Evolutionary conservation across 768 basidiomycete genomes (phyloP), one percentile per base, ranked within the genome.

Genomic region (Candolleomyces eurysporus): DNA sequence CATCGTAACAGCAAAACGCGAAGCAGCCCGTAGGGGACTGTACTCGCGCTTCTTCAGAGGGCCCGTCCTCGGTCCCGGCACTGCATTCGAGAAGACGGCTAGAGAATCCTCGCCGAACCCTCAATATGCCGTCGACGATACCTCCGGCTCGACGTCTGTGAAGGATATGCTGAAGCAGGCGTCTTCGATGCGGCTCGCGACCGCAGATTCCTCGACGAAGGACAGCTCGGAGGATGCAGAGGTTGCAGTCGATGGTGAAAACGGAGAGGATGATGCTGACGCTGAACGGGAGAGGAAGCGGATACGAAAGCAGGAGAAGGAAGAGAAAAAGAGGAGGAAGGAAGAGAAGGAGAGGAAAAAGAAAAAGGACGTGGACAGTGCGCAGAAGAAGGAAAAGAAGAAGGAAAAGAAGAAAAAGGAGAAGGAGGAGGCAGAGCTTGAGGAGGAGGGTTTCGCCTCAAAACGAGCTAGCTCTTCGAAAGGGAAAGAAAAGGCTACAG

Each of bases 21-120:
- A 93, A 65, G 86, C 91, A 10, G 95, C 94, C 0, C 85, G 82
- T 62, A 79, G 84, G 11, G 80, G 79, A 19, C 79, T 98, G 3
- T 98, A 97, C 71, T 79, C 92, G 4, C 80, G 80, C 61, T 96
- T 97, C 72, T 91, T 89, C 68, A 84, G 88, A 22, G 95, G 94
- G 0, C 86, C 90, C 19, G 76, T 89, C 39, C 72, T 92, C 17
- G 83, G 83, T 2, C 83, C 83, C 22, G 83, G 82, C 45, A 59
- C 66, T 5, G 61, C 64, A 19, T 51, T 40, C 60, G 67, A 59
- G 63, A 60, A 56, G 66, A 66, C 21, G 66, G 65, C 54, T 64
- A 69, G 39, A 58, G 54, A 59, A 60, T 56, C 32, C 48, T 67
- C 61, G 49, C 61, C 58, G 3, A 16, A 26, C 21, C 52, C 60